phyloP scores from a whole-genome alignment of 1,139 yeast species.

The Geotrichum histeridarum region DNA sequence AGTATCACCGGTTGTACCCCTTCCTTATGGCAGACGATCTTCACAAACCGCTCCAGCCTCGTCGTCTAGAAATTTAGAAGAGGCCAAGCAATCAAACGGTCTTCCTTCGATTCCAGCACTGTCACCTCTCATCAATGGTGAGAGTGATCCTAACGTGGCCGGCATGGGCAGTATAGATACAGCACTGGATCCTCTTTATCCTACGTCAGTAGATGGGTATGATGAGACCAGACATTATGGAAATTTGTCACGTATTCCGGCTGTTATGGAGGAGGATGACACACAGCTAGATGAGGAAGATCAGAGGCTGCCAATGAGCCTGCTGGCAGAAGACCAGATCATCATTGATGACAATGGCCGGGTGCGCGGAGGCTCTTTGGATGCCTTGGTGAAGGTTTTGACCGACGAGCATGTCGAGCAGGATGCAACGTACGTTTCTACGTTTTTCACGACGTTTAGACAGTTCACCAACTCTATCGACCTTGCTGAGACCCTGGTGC shows the following conservation, averaged over 20 bases:
- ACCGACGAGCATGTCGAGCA: constrained; percentile 65
- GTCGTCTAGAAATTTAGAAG: neutral
- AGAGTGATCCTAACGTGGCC: neutral
- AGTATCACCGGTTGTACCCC: neutral
- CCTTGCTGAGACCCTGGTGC: constrained; percentile 62
- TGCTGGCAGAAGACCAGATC: constrained; percentile 34
- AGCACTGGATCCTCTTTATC: constrained; percentile 2
- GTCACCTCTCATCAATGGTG: constrained; percentile 18
- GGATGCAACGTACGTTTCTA: constrained; percentile 63
- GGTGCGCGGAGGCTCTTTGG: constrained; percentile 72
- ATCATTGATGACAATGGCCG: constrained; percentile 47
- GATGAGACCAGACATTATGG: neutral
- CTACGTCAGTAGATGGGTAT: neutral
- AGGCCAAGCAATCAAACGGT: constrained; percentile 10
- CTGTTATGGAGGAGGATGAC: constrained; percentile 8
- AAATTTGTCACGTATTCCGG: neutral
- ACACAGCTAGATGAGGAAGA: neutral
- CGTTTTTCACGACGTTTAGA: constrained; percentile 77
- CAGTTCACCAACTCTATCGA: constrained; percentile 67
- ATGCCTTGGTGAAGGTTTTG: constrained; percentile 63
- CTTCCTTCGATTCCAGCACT: constrained; percentile 22
- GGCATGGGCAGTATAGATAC: constrained; percentile 1
- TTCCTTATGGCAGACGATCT: neutral
- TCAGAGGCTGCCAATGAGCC: constrained; percentile 5
- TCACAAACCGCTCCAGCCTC: neutral